Evolutionary conservation across 371 early-diverging fungal genomes (phyloP).

Genomic region (Gilbertella persicaria): DNA sequence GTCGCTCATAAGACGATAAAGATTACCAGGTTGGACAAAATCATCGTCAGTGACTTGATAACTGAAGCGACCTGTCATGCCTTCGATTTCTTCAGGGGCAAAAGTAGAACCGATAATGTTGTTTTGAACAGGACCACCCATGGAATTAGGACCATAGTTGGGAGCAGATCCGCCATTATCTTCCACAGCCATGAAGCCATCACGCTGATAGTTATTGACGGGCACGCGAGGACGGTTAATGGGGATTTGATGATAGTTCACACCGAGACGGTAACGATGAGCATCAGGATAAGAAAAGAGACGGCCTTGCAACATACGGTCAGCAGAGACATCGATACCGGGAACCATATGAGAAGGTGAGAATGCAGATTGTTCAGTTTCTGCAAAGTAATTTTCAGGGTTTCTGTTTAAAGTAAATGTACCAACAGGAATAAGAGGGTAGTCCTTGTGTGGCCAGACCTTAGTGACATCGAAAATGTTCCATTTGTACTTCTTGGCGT

Average conservation of each 20-base stretch:
- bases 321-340: constrained; percentile 72
- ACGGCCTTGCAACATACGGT: constrained; percentile 81
- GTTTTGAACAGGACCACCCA: constrained; percentile 57
- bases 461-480: constrained; percentile 88
- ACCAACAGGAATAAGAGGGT: constrained; percentile 74
- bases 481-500: constrained; percentile 74
- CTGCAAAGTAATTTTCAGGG: constrained; percentile 82
- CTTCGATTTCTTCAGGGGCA: constrained; percentile 42
- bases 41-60: constrained; percentile 64
- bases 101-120: constrained; percentile 48
- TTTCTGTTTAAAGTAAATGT: constrained; percentile 75
- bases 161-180: constrained; percentile 66
- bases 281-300: constrained; percentile 85
- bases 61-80: constrained; percentile 62
- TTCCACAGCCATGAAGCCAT: constrained; percentile 50
- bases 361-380: constrained; percentile 82
- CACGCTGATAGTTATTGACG: constrained; percentile 67
- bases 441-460: constrained; percentile 76
- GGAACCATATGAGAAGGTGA: constrained; percentile 74
- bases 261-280: constrained; percentile 78
- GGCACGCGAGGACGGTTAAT: constrained; percentile 61
- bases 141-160: constrained; percentile 79
- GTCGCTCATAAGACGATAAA: constrained; percentile 64
- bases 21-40: constrained; percentile 69
- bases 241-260: constrained; percentile 79